phyloP scores from a whole-genome alignment of 2,329 filamentous ascomycete genomes.

The Tolypocladium inflatum region DNA sequence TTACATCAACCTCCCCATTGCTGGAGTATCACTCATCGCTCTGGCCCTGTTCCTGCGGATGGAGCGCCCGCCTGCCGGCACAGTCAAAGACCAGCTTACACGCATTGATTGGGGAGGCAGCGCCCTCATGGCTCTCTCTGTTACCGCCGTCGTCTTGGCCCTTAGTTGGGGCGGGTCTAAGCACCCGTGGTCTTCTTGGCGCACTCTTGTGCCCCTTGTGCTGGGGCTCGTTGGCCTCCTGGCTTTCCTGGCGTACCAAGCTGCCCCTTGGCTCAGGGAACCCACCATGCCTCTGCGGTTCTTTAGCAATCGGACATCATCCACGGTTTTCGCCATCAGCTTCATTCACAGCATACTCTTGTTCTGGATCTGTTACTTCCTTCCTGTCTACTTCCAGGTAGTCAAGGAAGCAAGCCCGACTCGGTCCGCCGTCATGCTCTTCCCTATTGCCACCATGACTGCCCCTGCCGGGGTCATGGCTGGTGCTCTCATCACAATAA shows the following conservation, averaged over 20 bases:
- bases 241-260: slow-evolving; percentile 10
- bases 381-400: slow-evolving; percentile 39
- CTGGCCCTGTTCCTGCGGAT: slow-evolving; percentile 25
- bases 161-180: slow-evolving; percentile 30
- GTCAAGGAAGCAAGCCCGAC: slow-evolving; percentile 17
- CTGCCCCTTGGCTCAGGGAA: slow-evolving; percentile 1
- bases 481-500: slow-evolving; percentile 16
- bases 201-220: slow-evolving; percentile 29
- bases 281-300: slow-evolving; percentile 8
- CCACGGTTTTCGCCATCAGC: slow-evolving; percentile 12
- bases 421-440: slow-evolving; percentile 20
- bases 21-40: slow-evolving; percentile 16
- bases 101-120: slow-evolving; percentile 33
- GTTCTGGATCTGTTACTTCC: slow-evolving; percentile 21
- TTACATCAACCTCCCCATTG: slow-evolving; percentile 27
- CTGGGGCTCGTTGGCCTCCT: slow-evolving; percentile 22
- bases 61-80: slow-evolving; percentile 1
- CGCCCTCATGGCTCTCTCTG: slow-evolving; percentile 23
- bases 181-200: slow-evolving; percentile 26
- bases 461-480: slow-evolving; percentile 15
- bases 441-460: slow-evolving; percentile 18
- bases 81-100: not conserved
- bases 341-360: slow-evolving; percentile 20
- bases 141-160: slow-evolving; percentile 17
- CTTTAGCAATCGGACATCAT: slow-evolving; percentile 12